Conservation (phyloP, 179 eudicot species). For the Kewa caespitosa region DNA sequence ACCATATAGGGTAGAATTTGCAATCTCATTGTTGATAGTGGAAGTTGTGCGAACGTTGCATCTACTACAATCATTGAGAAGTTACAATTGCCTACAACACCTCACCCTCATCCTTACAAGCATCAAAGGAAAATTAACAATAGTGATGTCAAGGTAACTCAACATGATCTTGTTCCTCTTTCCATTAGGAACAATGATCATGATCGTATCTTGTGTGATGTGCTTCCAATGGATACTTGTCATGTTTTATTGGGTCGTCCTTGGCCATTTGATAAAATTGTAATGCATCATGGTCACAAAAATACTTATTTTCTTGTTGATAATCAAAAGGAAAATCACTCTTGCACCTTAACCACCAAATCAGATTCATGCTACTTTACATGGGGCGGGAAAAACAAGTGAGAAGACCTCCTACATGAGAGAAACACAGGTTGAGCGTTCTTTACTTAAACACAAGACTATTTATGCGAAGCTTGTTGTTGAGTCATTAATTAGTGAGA, state of each 20-base stretch:
- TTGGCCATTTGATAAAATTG: too few relatives aligned
- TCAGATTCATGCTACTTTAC: neutral
- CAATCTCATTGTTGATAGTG: slow-evolving; percentile 16
- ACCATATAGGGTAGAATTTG: too few relatives aligned
- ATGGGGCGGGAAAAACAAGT: neutral
- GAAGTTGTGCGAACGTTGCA: slow-evolving; percentile 9
- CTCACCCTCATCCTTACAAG: neutral
- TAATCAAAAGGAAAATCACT: too few relatives aligned
- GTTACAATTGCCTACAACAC: neutral
- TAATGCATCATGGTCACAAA: too few relatives aligned
- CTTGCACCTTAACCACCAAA: neutral
- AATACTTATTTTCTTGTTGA: too few relatives aligned
- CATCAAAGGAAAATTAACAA: neutral
- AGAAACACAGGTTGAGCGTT: neutral
- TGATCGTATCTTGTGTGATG: too few relatives aligned
- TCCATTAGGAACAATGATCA: too few relatives aligned
- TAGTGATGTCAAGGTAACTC: neutral
- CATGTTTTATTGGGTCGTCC: too few relatives aligned
- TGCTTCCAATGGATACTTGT: too few relatives aligned
- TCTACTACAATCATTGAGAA: neutral
- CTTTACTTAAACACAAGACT: neutral
- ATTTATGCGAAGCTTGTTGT: neutral
- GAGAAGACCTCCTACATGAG: neutral
- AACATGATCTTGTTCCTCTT: neutral
- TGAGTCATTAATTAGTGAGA: neutral